Percentiles rank a stretch among this genome's conserved stretches.
Evolutionary conservation across 257 asterid species (phyloP).

Genomic region (Plectranthus barbatus): DNA sequence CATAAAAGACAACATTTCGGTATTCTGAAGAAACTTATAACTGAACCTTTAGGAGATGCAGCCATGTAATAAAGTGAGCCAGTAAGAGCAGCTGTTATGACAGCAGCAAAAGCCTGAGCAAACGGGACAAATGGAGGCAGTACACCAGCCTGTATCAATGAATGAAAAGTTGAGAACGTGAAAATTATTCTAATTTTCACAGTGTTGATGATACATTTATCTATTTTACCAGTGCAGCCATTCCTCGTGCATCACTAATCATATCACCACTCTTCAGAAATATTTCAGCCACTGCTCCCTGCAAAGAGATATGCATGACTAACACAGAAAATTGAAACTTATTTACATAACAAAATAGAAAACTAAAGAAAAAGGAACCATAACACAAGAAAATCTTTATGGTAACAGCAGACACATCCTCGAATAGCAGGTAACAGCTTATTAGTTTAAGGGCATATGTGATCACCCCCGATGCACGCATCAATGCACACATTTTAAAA

Average conservation of each 20-base stretch:
- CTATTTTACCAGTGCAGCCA: slow-evolving; percentile 67
- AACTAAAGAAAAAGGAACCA: not conserved
- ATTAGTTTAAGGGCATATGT: too few relatives aligned
- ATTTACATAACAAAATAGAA: not conserved
- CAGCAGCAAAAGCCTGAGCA: slow-evolving; percentile 97
- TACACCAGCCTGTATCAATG: slow-evolving; percentile 58
- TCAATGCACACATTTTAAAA: too few relatives aligned
- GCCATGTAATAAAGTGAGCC: slow-evolving; percentile 87
- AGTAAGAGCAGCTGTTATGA: slow-evolving; percentile 79
- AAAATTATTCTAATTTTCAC: not conserved
- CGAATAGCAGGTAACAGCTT: too few relatives aligned
- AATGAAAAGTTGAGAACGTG: not conserved
- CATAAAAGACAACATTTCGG: not conserved
- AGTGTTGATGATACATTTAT: not conserved
- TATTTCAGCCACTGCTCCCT: slow-evolving; percentile 87
- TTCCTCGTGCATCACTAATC: slow-evolving; percentile 68
- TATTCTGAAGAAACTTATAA: not conserved
- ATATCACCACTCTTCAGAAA: slow-evolving; percentile 63
- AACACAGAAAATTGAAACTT: not conserved
- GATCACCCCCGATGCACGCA: too few relatives aligned
- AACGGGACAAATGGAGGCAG: slow-evolving; percentile 93
- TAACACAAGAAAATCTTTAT: too few relatives aligned
- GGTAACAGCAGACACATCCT: too few relatives aligned
- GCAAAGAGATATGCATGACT: not conserved
- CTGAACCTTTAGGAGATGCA: slow-evolving; percentile 80